Conservation (phyloP, 1,284 basidiomycete species). For the Tylopilus sp. region DNA sequence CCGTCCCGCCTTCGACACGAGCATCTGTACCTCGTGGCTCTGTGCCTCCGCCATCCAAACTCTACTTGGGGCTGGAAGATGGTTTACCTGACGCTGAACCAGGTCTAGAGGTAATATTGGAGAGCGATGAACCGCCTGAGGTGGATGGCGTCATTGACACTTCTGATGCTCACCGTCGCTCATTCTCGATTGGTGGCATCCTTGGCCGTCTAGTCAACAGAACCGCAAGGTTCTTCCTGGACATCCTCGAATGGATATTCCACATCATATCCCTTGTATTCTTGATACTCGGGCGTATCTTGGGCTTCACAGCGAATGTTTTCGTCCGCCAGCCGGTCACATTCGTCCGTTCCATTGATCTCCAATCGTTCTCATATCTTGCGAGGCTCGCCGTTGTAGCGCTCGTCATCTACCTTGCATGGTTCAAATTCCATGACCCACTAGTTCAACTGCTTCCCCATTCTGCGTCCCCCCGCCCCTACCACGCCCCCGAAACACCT, state of each 20-base stretch:
- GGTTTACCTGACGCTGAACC: slow-evolving; percentile 44
- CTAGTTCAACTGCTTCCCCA: slow-evolving; percentile 27
- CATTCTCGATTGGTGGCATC: slow-evolving; percentile 45
- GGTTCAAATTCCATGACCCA: slow-evolving; percentile 39
- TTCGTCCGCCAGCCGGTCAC: slow-evolving; percentile 42
- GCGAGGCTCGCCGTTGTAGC: slow-evolving; percentile 38
- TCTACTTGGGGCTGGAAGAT: slow-evolving; percentile 28
- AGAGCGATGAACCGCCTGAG: slow-evolving; percentile 47
- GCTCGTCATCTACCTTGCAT: slow-evolving; percentile 40
- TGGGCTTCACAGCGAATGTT: slow-evolving; percentile 42
- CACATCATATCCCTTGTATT: slow-evolving; percentile 26
- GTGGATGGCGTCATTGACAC: slow-evolving; percentile 31
- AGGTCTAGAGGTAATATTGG: slow-evolving; percentile 54
- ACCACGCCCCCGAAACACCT: slow-evolving; percentile 52
- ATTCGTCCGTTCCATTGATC: slow-evolving; percentile 34
- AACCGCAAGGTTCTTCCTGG: slow-evolving; percentile 25
- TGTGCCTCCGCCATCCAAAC: slow-evolving; percentile 35
- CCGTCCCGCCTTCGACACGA: slow-evolving; percentile 25
- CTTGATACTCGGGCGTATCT: slow-evolving; percentile 37
- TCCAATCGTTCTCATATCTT: slow-evolving; percentile 31
- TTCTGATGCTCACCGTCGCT: slow-evolving; percentile 14
- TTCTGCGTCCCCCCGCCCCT: slow-evolving; percentile 27
- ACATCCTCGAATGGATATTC: slow-evolving; percentile 41
- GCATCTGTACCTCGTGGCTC: slow-evolving; percentile 35
- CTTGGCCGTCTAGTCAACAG: slow-evolving; percentile 45